Conservation (phyloP, 768 basidiomycete genomes). For the Macrolepiota dolichaula region DNA sequence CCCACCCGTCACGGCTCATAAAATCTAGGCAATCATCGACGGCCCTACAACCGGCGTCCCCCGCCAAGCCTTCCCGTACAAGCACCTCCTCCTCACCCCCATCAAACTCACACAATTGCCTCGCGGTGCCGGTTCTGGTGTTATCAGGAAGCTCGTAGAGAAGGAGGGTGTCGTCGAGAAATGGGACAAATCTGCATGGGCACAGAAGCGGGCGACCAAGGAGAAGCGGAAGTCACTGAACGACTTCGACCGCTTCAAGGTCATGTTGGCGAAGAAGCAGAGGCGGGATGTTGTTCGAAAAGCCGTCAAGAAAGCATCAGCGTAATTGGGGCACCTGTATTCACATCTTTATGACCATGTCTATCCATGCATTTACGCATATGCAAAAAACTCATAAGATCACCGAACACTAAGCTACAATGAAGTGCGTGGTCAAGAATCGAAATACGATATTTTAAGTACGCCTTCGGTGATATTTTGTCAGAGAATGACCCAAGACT, state of each 20-base stretch:
- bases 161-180: conserved; percentile 80
- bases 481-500: not conserved
- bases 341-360: conserved; percentile 8
- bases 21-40: conserved; percentile 84
- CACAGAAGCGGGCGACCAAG: conserved; percentile 75
- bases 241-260: conserved; percentile 91
- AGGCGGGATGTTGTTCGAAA: conserved; percentile 79
- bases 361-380: not conserved
- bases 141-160: conserved; percentile 83
- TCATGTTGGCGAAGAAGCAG: conserved; percentile 87
- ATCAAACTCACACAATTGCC: conserved; percentile 80
- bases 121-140: conserved; percentile 79
- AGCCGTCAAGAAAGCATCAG: conserved; percentile 48
- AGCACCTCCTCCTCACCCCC: conserved; percentile 88
- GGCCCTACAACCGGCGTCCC: conserved; percentile 90
- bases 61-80: conserved; percentile 89
- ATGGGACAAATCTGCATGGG: conserved; percentile 90
- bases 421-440: not conserved
- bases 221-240: conserved; percentile 72
- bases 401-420: not conserved
- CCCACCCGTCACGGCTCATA: not conserved
- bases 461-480: too few relatives aligned
- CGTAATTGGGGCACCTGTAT: conserved; percentile 10
- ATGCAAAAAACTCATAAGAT: not conserved
- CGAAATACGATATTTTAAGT: not conserved